phyloP scores from a whole-genome alignment of 1,284 basidiomycete genomes.

The Kalmanozyma brasiliensis region DNA sequence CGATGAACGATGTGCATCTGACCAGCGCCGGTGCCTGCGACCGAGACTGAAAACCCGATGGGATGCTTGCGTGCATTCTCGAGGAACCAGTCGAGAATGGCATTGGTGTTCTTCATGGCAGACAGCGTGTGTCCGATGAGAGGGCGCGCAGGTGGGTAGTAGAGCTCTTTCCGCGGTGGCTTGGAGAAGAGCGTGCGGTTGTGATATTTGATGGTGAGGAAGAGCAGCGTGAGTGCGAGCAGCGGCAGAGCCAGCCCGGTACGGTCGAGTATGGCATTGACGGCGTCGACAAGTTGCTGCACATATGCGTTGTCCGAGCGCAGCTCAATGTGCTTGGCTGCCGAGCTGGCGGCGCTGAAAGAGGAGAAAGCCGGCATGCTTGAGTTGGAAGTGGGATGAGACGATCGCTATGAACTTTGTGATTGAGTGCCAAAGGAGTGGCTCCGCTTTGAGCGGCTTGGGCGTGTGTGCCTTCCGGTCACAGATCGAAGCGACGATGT shows the following conservation, averaged over 20 bases:
- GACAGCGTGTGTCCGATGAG: constrained; percentile 40
- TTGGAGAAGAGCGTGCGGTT: constrained; percentile 38
- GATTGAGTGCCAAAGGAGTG: too few species aligned
- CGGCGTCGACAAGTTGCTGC: constrained; percentile 12
- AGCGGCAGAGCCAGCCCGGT: constrained; percentile 22
- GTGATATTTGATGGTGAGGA: constrained; percentile 38
- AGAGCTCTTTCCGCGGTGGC: constrained; percentile 33
- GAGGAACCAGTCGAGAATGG: constrained; percentile 33
- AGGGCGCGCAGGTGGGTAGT: constrained; percentile 23
- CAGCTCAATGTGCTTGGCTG: constrained; percentile 20
- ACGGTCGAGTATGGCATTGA: constrained; percentile 18
- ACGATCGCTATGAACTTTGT: too few species aligned
- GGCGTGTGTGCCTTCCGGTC: too few species aligned
- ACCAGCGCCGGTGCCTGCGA: constrained; percentile 23
- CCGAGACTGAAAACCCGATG: constrained; percentile 28
- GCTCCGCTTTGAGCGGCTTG: too few species aligned
- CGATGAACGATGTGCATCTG: constrained; percentile 44
- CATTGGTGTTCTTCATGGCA: constrained; percentile 11
- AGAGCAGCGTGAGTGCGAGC: constrained; percentile 21
- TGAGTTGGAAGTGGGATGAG: neutral
- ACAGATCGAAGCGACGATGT: too few species aligned
- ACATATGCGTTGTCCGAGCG: constrained; percentile 30
- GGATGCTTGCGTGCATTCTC: constrained; percentile 11
- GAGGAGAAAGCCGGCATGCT: constrained; percentile 34
- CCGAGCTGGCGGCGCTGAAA: constrained; percentile 16